phyloP scores from a whole-genome alignment of 192 early-diverging fungal species.

The Dissophora ornata region DNA sequence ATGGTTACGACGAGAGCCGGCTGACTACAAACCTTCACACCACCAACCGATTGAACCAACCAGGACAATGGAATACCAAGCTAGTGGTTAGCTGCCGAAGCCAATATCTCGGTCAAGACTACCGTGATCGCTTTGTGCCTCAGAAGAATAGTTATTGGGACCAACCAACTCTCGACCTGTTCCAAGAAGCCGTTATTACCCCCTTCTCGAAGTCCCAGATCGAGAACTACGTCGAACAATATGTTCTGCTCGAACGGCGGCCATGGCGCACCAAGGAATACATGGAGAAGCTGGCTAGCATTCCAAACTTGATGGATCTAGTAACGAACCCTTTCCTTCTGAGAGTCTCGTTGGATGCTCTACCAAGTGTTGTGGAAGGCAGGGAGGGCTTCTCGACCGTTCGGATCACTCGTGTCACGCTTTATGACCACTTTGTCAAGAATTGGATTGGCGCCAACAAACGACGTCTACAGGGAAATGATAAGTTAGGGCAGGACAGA shows the following conservation, averaged over 20 bases:
- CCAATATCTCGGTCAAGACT: neutral
- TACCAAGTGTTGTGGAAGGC: neutral
- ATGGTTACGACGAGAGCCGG: neutral
- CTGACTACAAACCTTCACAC: neutral
- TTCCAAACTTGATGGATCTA: neutral
- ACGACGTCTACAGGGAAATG: neutral
- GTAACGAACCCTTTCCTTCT: constrained; percentile 5
- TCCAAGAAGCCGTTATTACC: constrained; percentile 1
- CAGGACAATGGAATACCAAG: constrained; percentile 1
- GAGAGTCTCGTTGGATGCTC: neutral
- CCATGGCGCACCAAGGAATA: neutral
- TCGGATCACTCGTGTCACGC: neutral
- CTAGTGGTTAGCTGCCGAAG: constrained; percentile 4
- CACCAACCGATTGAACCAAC: neutral
- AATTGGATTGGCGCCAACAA: neutral
- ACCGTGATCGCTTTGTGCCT: neutral
- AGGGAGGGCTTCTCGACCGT: neutral
- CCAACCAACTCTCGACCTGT: neutral
- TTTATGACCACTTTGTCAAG: constrained; percentile 1
- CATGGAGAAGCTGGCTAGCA: neutral
- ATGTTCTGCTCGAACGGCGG: constrained; percentile 65
- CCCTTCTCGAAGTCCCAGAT: constrained; percentile 4
- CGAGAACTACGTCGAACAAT: neutral
- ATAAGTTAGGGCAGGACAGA: neutral
- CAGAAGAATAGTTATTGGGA: neutral